Evolutionary conservation across 306 rosid species (phyloP).

Genomic region (Cercis canadensis): DNA sequence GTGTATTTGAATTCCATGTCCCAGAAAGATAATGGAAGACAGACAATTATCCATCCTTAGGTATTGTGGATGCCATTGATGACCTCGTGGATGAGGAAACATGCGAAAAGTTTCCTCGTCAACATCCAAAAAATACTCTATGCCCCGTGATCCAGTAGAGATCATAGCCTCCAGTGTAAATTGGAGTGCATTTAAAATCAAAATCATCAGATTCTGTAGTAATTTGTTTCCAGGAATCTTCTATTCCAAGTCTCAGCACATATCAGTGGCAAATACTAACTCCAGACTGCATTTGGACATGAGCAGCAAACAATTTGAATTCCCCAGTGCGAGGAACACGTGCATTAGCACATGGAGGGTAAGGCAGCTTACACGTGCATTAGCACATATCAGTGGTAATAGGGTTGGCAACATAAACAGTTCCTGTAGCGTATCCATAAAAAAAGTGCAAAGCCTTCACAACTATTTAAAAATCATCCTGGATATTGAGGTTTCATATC

Average conservation of each 20-base stretch:
- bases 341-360: constrained; percentile 34
- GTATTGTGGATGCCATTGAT: constrained; percentile 20
- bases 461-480: constrained; percentile 28
- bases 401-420: constrained; percentile 21
- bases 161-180: constrained; percentile 26
- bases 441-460: constrained; percentile 24
- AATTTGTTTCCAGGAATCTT: constrained; percentile 14
- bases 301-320: constrained; percentile 33
- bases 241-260: constrained; percentile 33
- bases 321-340: constrained; percentile 28
- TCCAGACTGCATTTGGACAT: background rate
- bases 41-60: constrained; percentile 28
- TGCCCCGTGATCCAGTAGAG: constrained; percentile 32
- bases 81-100: constrained; percentile 14
- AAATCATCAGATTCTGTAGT: background rate
- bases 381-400: constrained; percentile 17
- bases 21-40: constrained; percentile 1
- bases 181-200: constrained; percentile 25
- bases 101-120: constrained; percentile 13
- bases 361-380: background rate
- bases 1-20: constrained; percentile 16
- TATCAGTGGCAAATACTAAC: constrained; percentile 20
- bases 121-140: constrained; percentile 31
- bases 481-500: background rate
- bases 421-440: background rate